Conservation (phyloP, 176 grass and related monocot species). For the Cenchrus americanus region DNA sequence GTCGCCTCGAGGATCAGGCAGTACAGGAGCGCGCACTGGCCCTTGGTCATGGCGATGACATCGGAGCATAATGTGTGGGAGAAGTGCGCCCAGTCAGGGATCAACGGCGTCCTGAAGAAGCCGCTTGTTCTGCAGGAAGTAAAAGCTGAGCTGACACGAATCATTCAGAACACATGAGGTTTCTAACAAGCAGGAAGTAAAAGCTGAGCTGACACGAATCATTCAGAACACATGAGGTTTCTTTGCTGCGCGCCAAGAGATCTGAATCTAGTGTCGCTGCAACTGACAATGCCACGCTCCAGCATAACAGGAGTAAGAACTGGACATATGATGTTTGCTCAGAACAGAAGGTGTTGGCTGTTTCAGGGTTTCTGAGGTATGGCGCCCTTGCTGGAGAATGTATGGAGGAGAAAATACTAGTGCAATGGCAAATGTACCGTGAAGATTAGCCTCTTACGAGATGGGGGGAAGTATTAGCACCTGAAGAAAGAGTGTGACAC, state of each 20-base stretch:
- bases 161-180: constrained; percentile 53
- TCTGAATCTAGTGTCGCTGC: background rate
- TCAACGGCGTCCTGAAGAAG: constrained; percentile 55
- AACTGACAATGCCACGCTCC: background rate
- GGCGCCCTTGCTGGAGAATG: background rate
- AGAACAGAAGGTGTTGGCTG: background rate
- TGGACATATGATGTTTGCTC: background rate
- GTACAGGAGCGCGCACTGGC: constrained; percentile 55
- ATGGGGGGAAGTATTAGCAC: background rate
- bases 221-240: constrained; percentile 51
- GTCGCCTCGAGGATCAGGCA: constrained; percentile 56
- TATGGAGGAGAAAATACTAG: background rate
- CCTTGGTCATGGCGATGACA: constrained; percentile 65
- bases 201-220: constrained; percentile 52
- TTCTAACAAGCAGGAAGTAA: constrained; percentile 34
- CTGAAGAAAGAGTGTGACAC: background rate
- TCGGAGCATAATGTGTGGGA: constrained; percentile 63
- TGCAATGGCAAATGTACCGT: background rate
- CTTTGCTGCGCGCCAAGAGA: background rate
- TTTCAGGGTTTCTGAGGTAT: background rate
- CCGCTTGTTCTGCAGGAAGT: constrained; percentile 48
- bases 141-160: constrained; percentile 51
- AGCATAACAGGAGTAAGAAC: background rate
- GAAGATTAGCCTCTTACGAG: background rate
- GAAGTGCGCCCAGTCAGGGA: constrained; percentile 57